Conservation (phyloP, 495 filamentous ascomycete species). For the Entonaema liquescens region DNA sequence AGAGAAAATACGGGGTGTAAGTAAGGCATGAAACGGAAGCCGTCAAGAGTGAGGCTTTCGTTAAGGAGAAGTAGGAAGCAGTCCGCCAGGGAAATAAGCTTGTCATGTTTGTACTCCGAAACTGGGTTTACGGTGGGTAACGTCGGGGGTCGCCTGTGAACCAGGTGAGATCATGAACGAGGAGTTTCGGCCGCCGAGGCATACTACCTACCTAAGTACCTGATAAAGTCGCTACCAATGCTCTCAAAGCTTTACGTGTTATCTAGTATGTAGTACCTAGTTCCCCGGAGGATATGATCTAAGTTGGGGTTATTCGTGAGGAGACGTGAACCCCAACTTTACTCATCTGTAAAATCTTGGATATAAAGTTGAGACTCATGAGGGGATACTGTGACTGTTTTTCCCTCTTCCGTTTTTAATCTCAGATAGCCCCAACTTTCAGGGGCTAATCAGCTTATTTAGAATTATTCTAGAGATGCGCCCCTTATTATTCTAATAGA, state of each 20-base stretch:
- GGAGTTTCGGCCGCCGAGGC: constrained; percentile 33
- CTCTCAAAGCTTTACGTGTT: constrained; percentile 2
- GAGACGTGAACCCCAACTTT: neutral
- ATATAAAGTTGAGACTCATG: neutral
- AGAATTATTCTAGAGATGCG: neutral
- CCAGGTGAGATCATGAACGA: constrained; percentile 41
- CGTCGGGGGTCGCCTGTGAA: constrained; percentile 41
- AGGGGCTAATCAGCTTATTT: neutral
- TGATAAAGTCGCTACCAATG: constrained; percentile 25
- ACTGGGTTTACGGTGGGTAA: constrained; percentile 40
- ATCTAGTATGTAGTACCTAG: neutral
- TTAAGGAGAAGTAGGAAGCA: constrained; percentile 37
- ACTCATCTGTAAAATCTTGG: neutral
- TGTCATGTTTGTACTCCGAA: constrained; percentile 35
- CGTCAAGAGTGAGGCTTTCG: constrained; percentile 31
- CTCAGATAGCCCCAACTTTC: neutral
- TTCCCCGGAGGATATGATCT: neutral
- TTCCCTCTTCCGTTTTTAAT: neutral
- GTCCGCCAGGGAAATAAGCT: constrained; percentile 23
- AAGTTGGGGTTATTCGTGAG: neutral
- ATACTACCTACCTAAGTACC: constrained; percentile 10
- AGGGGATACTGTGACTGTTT: neutral
- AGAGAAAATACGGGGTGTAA: constrained; percentile 36
- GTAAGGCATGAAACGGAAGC: constrained; percentile 36
- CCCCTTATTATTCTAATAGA: neutral